These are phyloP conservation scores for Halenospora varia DNA, from an alignment of 495 filamentous ascomycete genomes.

Conservation along the genomic window DNA sequence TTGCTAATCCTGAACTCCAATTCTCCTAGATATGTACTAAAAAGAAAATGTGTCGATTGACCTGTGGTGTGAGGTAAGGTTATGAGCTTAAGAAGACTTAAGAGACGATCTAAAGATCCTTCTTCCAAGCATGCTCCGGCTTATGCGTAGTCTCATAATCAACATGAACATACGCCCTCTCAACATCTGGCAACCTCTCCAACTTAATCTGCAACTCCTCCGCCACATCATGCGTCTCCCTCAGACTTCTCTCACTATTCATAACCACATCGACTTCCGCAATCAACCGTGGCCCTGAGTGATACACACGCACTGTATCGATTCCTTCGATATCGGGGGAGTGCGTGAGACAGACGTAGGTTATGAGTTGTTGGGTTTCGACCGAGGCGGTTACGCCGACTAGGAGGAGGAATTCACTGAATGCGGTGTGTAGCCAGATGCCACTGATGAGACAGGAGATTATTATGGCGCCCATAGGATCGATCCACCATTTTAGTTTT, in stretches of 20 bases:
- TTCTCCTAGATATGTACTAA: too few relatives aligned
- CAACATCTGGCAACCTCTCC: conserved; percentile 86
- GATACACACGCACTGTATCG: conserved; percentile 92
- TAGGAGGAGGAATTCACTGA: conserved; percentile 82
- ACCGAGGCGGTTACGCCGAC: conserved; percentile 85
- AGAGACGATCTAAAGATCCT: conserved; percentile 38
- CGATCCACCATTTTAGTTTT: conserved; percentile 91
- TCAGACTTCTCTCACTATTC: conserved; percentile 62
- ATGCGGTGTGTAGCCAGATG: conserved; percentile 83
- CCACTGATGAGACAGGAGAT: conserved; percentile 70
- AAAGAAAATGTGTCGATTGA: too few relatives aligned
- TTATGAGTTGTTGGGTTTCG: conserved; percentile 87
- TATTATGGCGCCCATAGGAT: conserved; percentile 86
- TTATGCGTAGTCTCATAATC: conserved; percentile 98
- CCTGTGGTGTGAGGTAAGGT: too few relatives aligned
- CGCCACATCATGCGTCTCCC: conserved; percentile 86
- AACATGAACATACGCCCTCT: conserved; percentile 94
- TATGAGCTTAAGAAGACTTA: too few relatives aligned
- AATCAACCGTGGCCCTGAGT: conserved; percentile 83
- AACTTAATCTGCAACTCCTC: conserved; percentile 94
- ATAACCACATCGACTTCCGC: conserved; percentile 91
- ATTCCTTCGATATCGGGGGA: conserved; percentile 74
- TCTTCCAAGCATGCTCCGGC: conserved; percentile 61
- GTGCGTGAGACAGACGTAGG: conserved; percentile 95
- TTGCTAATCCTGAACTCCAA: too few relatives aligned